Percentiles rank a stretch among this genome's conserved stretches.
Conservation (phyloP, 192 early-diverging fungal genomes). For the Piromyces sp. region DNA sequence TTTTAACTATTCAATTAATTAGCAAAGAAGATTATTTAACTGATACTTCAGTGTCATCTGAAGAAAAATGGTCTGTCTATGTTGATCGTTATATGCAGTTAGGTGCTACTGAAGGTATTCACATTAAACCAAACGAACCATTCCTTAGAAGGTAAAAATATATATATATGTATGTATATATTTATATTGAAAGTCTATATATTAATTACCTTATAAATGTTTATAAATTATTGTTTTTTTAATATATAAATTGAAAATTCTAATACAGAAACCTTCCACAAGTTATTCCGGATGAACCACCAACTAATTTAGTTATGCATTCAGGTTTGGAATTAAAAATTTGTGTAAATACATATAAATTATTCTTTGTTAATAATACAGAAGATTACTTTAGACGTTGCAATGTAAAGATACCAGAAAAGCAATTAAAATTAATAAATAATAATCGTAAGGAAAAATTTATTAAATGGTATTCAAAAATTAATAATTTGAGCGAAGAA, state of each 20-base stretch:
- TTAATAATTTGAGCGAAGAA: background rate
- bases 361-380: slow-evolving; percentile 86
- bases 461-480: background rate
- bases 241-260: background rate
- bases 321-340: slow-evolving; percentile 90
- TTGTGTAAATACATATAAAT: slow-evolving; percentile 89
- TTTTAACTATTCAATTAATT: slow-evolving; percentile 74
- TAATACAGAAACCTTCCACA: background rate
- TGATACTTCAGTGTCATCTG: slow-evolving; percentile 60
- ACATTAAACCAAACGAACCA: slow-evolving; percentile 23
- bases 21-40: slow-evolving; percentile 72
- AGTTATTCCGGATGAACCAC: slow-evolving; percentile 1
- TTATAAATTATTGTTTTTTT: background rate
- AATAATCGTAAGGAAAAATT: background rate
- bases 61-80: slow-evolving; percentile 90
- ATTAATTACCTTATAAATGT: background rate
- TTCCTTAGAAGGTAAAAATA: slow-evolving; percentile 48
- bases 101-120: slow-evolving; percentile 53
- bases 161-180: background rate
- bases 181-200: too few species aligned
- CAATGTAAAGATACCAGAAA: background rate
- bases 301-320: slow-evolving; percentile 41
- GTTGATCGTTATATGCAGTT: slow-evolving; percentile 87
- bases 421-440: background rate
- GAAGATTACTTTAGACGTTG: slow-evolving; percentile 65